Base-by-base conservation (phyloP, 2,329 filamentous ascomycete genomes). In the Colletotrichum lentis region DNA sequence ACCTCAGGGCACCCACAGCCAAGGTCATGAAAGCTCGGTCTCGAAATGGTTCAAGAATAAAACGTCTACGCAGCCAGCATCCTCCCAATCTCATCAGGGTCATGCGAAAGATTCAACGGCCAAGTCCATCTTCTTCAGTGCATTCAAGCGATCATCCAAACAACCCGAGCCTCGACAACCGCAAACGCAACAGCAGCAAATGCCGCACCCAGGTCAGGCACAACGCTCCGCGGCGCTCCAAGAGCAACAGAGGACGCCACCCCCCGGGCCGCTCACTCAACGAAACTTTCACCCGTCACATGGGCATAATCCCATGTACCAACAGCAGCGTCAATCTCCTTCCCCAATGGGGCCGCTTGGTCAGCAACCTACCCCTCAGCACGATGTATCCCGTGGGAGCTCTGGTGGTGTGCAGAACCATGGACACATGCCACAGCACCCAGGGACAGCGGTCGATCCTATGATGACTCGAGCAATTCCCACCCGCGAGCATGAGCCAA, bases 101-200 rank as follows among this genome's bases (percentile, higher is more conserved):
- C 69, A 35, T 20, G 31, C 71, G 16, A 74, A 74, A 55, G 67
- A 72, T 18, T 74, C 74, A 55, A 61, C 72, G 7, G 59, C 70
- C 39, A 73, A 73, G 50, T 71, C 72, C 7, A 58, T 76, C 7
- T 67, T 74, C 43, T 67, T 74, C 43, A 69, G 69, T 14, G 74
- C 72, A 2, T 74, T 76, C 24, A 74, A 74, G 52, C 67, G 73
- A 22, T 67, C 68, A 6, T 69, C 73, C 8, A 76, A 74, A 64
- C 71, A 73, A 44, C 55, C 69, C 24, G 72, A 75, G n/a, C n/a
- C 67, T 54, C 52, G 55, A 18, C 62, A 52, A 39, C 31, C 18
- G 49, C 31, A 35, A 10, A 58, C 44, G 47, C 69, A 71, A 46
- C 59, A 61, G 35, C 71, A 72, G 24, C 68, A 69, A 20, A 66